A percentile compares a stretch with the other conserved stretches of the same genome.
Conservation (phyloP, 1,139 yeast species). For the Wickerhamiella infanticola region DNA sequence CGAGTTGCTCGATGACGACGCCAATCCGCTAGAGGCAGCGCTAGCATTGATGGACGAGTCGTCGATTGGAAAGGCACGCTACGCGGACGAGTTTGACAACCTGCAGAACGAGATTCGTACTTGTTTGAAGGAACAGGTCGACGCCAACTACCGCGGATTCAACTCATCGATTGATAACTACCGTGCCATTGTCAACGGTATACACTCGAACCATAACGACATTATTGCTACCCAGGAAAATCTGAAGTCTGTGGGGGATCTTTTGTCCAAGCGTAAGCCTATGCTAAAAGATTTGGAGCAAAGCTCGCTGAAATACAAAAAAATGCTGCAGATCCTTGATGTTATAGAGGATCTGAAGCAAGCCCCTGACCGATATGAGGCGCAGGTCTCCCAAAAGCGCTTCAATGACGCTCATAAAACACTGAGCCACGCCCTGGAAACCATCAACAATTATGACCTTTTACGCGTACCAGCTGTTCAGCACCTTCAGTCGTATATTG, state of each 20-base stretch:
- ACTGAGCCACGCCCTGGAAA: constrained; percentile 38
- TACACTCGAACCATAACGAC: constrained; percentile 42
- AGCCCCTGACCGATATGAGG: constrained; percentile 51
- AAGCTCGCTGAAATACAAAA: constrained; percentile 45
- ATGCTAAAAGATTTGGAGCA: constrained; percentile 48
- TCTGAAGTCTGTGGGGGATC: constrained; percentile 34
- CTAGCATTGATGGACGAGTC: constrained; percentile 67
- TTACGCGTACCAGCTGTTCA: constrained; percentile 49
- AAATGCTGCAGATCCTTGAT: constrained; percentile 55
- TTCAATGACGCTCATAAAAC: constrained; percentile 55
- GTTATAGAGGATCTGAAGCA: constrained; percentile 48
- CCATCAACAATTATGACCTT: constrained; percentile 44
- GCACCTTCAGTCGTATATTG: constrained; percentile 42
- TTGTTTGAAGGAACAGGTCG: constrained; percentile 55
- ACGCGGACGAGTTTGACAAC: constrained; percentile 38
- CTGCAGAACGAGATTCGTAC: constrained; percentile 41
- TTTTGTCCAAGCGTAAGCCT: constrained; percentile 40
- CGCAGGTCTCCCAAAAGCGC: constrained; percentile 46
- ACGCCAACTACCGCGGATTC: constrained; percentile 62
- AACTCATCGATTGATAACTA: constrained; percentile 71
- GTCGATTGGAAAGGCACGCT: constrained; percentile 75
- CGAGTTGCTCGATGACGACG: constrained; percentile 28
- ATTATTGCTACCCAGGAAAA: constrained; percentile 36
- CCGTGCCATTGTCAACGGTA: constrained; percentile 40
- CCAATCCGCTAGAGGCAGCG: constrained; percentile 77